These are phyloP conservation scores for Hyphodiscus hymeniophilus DNA, from an alignment of 495 filamentous ascomycete species.

Conservation along the genomic window DNA sequence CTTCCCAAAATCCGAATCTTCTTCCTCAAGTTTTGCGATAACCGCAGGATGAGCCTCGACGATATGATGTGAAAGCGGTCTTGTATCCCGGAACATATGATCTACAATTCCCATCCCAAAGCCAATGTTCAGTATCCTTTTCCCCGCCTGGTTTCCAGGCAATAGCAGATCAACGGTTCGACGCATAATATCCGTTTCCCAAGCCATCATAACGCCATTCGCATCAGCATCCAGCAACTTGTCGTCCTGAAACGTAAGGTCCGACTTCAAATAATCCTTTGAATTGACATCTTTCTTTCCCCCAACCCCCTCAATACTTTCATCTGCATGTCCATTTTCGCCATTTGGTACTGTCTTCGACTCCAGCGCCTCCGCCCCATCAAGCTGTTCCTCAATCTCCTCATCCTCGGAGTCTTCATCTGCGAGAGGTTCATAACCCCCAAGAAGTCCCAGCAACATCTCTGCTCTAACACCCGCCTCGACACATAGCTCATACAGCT, in stretches of 20 bases:
- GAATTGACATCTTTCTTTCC: conserved; percentile 26
- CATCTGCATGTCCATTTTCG: conserved; percentile 11
- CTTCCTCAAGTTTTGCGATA: conserved; percentile 50
- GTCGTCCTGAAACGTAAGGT: conserved; percentile 63
- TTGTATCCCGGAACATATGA: conserved; percentile 62
- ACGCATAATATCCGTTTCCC: conserved; percentile 89
- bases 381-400: conserved; percentile 38
- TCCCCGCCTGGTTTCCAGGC: conserved; percentile 40
- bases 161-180: conserved; percentile 59
- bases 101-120: conserved; percentile 98
- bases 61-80: conserved; percentile 68
- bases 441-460: conserved; percentile 66
- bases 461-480: conserved; percentile 91
- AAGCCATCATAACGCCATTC: conserved; percentile 97
- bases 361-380: conserved; percentile 20
- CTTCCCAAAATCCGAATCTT: conserved; percentile 35
- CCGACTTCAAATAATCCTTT: conserved; percentile 65
- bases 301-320: conserved; percentile 8
- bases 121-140: conserved; percentile 81
- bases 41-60: conserved; percentile 88
- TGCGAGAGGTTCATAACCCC: conserved; percentile 66
- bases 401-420: conserved; percentile 56
- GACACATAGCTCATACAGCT: conserved; percentile 77
- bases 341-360: conserved; percentile 4
- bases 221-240: conserved; percentile 65